phyloP scores from a whole-genome alignment of 2,329 filamentous ascomycete species.

The Orbilia ellipsospora region DNA sequence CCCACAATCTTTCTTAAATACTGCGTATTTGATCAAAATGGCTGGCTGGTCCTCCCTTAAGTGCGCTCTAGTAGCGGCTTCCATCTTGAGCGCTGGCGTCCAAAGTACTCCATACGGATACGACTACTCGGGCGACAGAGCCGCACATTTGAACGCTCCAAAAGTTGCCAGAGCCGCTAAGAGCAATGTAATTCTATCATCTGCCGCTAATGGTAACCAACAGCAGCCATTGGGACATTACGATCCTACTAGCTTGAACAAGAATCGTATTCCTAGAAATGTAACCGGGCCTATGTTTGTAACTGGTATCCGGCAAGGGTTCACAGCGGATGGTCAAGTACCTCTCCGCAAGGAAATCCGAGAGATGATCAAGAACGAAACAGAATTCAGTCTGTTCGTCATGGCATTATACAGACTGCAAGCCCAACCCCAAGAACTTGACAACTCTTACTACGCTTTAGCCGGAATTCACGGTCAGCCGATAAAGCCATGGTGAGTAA shows the following conservation, averaged over 20 bases:
- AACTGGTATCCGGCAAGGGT: slow-evolving; percentile 20
- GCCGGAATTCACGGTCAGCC: slow-evolving; percentile 79
- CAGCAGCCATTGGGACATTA: slow-evolving; percentile 12
- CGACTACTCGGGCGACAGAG: neutral
- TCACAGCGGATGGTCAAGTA: slow-evolving; percentile 1
- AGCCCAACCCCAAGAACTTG: slow-evolving; percentile 71
- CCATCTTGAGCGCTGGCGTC: slow-evolving; percentile 12
- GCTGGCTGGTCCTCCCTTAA: slow-evolving; percentile 35
- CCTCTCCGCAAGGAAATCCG: slow-evolving; percentile 32
- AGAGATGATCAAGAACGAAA: slow-evolving; percentile 30
- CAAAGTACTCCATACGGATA: neutral
- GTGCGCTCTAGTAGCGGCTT: slow-evolving; percentile 16
- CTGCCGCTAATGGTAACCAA: neutral
- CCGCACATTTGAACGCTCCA: neutral
- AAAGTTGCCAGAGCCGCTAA: neutral
- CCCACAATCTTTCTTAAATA: neutral
- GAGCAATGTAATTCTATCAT: neutral
- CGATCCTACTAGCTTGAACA: slow-evolving; percentile 18
- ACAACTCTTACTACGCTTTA: slow-evolving; percentile 81
- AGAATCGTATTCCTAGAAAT: neutral
- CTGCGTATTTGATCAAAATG: slow-evolving; percentile 1
- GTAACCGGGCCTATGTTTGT: slow-evolving; percentile 8
- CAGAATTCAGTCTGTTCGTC: slow-evolving; percentile 73
- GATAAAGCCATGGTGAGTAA: slow-evolving; percentile 32
- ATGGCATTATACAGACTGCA: slow-evolving; percentile 79